Evolutionary conservation across 805 yeast species (phyloP).

Genomic region (Torulaspora gathmanii): DNA sequence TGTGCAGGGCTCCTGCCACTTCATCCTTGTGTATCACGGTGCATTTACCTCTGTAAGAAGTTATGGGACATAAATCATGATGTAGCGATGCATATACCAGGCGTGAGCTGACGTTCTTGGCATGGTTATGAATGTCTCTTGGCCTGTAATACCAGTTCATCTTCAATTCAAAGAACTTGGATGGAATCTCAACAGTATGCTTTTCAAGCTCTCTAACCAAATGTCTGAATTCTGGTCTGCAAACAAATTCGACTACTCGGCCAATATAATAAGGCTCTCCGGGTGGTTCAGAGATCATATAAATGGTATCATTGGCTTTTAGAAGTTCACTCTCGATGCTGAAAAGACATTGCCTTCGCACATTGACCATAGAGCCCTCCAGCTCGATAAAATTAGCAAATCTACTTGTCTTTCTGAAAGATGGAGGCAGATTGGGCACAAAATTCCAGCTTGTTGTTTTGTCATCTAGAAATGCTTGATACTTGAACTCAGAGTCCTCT

Average conservation of each 20-base stretch:
- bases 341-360: constrained; percentile 26
- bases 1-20: constrained; percentile 42
- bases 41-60: constrained; percentile 70
- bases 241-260: constrained; percentile 67
- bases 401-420: constrained; percentile 28
- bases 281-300: constrained; percentile 86
- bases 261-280: constrained; percentile 94
- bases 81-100: constrained; percentile 80
- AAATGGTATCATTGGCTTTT: constrained; percentile 53
- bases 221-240: constrained; percentile 22
- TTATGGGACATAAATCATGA: constrained; percentile 73
- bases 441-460: constrained; percentile 29
- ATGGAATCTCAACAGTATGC: constrained; percentile 37
- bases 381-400: constrained; percentile 40
- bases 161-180: constrained; percentile 53
- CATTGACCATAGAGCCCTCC: constrained; percentile 37
- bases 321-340: constrained; percentile 21
- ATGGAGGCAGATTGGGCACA: constrained; percentile 33
- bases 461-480: constrained; percentile 27
- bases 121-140: constrained; percentile 65
- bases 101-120: constrained; percentile 56
- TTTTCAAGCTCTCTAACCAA: constrained; percentile 14
- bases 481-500: constrained; percentile 13
- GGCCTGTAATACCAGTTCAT: constrained; percentile 93
- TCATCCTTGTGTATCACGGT: constrained; percentile 65